phyloP scores from a whole-genome alignment of 805 yeast genomes.

The Ogataea naganishii region DNA sequence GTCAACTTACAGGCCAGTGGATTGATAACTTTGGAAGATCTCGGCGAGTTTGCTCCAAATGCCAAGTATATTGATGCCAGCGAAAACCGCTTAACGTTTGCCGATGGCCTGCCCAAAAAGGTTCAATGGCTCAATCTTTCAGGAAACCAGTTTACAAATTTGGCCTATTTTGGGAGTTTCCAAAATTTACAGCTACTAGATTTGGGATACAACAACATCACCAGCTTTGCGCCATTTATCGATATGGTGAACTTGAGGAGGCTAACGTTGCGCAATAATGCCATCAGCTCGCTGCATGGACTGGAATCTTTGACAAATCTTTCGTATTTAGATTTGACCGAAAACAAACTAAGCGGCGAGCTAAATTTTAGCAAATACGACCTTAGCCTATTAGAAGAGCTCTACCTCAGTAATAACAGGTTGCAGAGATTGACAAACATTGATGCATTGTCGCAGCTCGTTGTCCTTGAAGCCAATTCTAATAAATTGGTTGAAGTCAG shows the following conservation, averaged over 20 bases:
- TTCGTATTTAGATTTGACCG: conserved; percentile 29
- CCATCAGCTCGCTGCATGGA: conserved; percentile 26
- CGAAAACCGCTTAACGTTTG: conserved; percentile 30
- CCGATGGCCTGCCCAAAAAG: conserved; percentile 36
- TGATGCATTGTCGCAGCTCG: conserved; percentile 25
- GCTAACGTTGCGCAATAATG: conserved; percentile 30
- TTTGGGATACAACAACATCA: conserved; percentile 29
- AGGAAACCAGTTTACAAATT: conserved; percentile 28
- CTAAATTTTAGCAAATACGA: conserved; percentile 27
- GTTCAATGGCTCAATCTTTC: conserved; percentile 30
- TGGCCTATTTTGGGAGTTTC: conserved; percentile 31
- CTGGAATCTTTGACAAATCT: conserved; percentile 31
- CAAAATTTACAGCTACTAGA: conserved; percentile 34
- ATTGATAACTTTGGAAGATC: conserved; percentile 33
- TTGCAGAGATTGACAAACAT: conserved; percentile 26
- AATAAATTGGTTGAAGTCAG: conserved; percentile 26
- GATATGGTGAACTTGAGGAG: conserved; percentile 32
- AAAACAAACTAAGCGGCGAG: conserved; percentile 29
- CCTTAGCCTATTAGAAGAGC: conserved; percentile 32
- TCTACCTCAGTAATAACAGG: conserved; percentile 35
- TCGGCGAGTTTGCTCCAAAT: conserved; percentile 36
- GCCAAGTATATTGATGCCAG: conserved; percentile 31
- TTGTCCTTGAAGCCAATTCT: conserved; percentile 32
- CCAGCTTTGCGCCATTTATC: conserved; percentile 26
- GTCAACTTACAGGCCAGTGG: conserved; percentile 26